Base-by-base conservation (phyloP, 441 rosid species). In the Macaranga tanarius region DNA sequence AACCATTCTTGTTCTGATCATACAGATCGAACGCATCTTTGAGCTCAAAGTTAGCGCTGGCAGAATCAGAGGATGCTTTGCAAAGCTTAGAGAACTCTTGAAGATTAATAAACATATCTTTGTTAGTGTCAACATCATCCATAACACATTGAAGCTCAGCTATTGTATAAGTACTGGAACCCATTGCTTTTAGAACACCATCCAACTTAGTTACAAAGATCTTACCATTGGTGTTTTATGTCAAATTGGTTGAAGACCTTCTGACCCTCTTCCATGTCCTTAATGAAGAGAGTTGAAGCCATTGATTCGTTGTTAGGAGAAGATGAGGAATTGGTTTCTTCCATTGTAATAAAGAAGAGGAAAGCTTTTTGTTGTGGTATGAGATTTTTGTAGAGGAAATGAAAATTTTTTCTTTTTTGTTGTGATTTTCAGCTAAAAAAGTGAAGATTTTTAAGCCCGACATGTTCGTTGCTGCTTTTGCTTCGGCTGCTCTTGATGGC, bases 241-340 rank as follows among this genome's bases (percentile, higher is more conserved):
- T 89, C 89, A 59, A 89, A 89, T 68, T 86, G 89, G 75, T 88
- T 54, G 85, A 93, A 93, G 31, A 93, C 84, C 45, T 62, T 83
- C 76, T 79, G 70, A 16, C 91, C 83, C 75, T 90, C 92, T 23
- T 84, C 82, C 55, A 34, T 70, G 75, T 59, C 80, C 10, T 70
- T 67, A n/a, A 66, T 45, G 72, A 0, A 19, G 51, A 59, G 31
- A 17, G 73, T 66, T 7, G 80, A 1, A 8, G 57, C 6, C 42
- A 38, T 38, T 38, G 40, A 19, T 62, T 34, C 28, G 25, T 40
- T 19, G 31, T 5, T 28, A 12, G 17, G 62, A 23, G 56, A 19
- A 23, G 34, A 1, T 16, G 7, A 57, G 19, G 68, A 56, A 2
- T 26, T 54, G 4, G 23, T 17, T n/a, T 7, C 42, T 38, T 38